Conservation (phyloP, 1,139 yeast species). For the Geotrichum armillariae region DNA sequence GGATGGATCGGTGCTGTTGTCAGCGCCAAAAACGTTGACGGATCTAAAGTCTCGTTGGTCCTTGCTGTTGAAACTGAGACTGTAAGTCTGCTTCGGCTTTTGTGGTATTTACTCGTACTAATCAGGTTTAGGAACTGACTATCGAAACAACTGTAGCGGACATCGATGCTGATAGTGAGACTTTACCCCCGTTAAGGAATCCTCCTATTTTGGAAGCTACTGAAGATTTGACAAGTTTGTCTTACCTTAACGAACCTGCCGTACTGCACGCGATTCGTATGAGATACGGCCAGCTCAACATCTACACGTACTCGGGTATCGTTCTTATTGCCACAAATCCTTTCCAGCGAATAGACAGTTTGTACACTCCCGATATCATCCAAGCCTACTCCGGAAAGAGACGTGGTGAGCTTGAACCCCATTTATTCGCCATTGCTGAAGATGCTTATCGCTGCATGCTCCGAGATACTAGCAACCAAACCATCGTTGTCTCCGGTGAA, state of each 20-base stretch:
- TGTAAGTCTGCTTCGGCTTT: constrained; percentile 26
- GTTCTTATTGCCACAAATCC: constrained; percentile 97
- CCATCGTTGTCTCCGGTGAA: constrained; percentile 96
- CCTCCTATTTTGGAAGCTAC: constrained; percentile 94
- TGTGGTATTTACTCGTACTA: neutral
- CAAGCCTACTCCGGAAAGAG: constrained; percentile 94
- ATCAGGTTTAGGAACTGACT: constrained; percentile 26
- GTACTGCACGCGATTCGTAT: constrained; percentile 93
- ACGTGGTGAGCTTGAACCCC: constrained; percentile 95
- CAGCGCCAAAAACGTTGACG: constrained; percentile 49
- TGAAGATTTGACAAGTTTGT: constrained; percentile 88
- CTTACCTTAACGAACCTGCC: constrained; percentile 90
- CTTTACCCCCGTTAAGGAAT: constrained; percentile 76
- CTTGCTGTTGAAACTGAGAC: constrained; percentile 56
- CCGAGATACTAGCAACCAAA: constrained; percentile 79
- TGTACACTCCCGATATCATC: constrained; percentile 87
- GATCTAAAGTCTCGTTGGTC: constrained; percentile 54
- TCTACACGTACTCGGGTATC: constrained; percentile 95
- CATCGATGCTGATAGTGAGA: constrained; percentile 46
- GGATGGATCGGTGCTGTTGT: constrained; percentile 96
- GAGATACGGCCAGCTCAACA: constrained; percentile 83
- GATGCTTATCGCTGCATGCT: constrained; percentile 93
- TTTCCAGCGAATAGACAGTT: constrained; percentile 85
- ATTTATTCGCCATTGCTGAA: constrained; percentile 95
- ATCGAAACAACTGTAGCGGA: constrained; percentile 40